Conservation (phyloP, 78 protist genomes). For the Polysphondylium violaceum region DNA sequence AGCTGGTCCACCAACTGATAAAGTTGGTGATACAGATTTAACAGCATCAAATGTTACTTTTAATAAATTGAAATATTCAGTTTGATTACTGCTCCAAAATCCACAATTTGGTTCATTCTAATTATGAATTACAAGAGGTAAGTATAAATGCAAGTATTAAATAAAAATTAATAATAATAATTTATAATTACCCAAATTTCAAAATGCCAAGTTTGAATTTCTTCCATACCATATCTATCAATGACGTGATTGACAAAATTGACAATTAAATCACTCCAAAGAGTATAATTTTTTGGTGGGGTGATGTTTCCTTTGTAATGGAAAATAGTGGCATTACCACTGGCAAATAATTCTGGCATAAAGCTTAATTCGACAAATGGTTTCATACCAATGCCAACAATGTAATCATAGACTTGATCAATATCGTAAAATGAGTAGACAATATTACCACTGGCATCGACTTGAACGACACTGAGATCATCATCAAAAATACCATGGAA, state of each 20-base stretch:
- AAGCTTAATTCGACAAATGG: constrained; percentile 84
- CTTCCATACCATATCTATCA: constrained; percentile 66
- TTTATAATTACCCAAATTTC: constrained; percentile 73
- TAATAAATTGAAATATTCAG: constrained; percentile 20
- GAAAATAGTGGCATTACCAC: constrained; percentile 69
- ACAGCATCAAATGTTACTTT: constrained; percentile 36
- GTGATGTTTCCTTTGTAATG: constrained; percentile 76
- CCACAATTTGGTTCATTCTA: constrained; percentile 76
- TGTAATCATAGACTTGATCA: constrained; percentile 70
- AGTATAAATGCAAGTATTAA: background rate
- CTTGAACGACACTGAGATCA: constrained; percentile 67
- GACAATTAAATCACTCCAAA: constrained; percentile 61
- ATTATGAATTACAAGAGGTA: background rate
- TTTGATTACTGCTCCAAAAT: constrained; percentile 9
- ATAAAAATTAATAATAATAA: too few relatives aligned
- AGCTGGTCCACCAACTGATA: constrained; percentile 79
- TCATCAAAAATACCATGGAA: constrained; percentile 87
- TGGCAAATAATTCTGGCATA: constrained; percentile 77
- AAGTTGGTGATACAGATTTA: constrained; percentile 7
- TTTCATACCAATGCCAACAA: constrained; percentile 54
- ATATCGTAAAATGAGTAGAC: constrained; percentile 71
- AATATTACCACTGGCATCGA: constrained; percentile 1
- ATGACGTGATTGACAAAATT: constrained; percentile 30
- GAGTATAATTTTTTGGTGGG: constrained; percentile 64
- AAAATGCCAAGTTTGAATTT: constrained; percentile 66